phyloP scores from a whole-genome alignment of 176 grass and related monocot species.

The Carex scoparia region DNA sequence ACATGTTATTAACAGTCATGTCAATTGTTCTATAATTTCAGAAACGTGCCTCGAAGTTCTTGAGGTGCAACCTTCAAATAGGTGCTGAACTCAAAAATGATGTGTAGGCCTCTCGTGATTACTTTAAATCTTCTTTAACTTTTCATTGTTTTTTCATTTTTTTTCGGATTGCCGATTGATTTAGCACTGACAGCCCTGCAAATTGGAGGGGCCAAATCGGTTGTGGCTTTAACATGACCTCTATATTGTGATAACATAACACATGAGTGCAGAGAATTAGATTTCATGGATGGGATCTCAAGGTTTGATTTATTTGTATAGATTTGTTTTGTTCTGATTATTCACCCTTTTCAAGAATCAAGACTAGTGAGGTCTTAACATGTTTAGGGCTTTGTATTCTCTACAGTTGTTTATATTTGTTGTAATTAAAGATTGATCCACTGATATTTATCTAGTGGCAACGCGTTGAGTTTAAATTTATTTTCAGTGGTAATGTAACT shows the following conservation, averaged over 20 bases:
- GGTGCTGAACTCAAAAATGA: background rate
- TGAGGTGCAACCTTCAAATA: conserved; percentile 45
- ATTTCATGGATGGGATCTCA: conserved; percentile 12
- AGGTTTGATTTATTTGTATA: conserved; percentile 12
- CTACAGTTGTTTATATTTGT: conserved; percentile 22
- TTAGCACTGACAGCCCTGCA: conserved; percentile 19
- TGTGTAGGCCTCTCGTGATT: background rate
- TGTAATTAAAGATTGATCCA: conserved; percentile 25
- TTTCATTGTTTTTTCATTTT: background rate
- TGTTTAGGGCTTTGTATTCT: conserved; percentile 5
- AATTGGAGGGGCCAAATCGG: conserved; percentile 7
- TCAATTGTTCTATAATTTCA: conserved; percentile 31
- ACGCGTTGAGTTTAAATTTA: conserved; percentile 18
- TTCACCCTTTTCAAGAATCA: background rate
- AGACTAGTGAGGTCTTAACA: conserved; percentile 13
- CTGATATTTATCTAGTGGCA: background rate
- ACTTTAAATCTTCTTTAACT: background rate
- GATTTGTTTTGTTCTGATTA: conserved; percentile 3
- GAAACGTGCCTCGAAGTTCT: conserved; percentile 43
- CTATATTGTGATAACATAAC: conserved; percentile 22
- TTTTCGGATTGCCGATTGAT: conserved; percentile 23
- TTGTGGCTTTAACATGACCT: conserved; percentile 18
- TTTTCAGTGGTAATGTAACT: background rate
- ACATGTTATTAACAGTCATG: conserved; percentile 1
- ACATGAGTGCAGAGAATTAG: conserved; percentile 19